Evolutionary conservation across 2,329 filamentous ascomycete genomes (phyloP), one percentile per base, ranked within the genome.

Genomic region (Rhynchosporium secalis): DNA sequence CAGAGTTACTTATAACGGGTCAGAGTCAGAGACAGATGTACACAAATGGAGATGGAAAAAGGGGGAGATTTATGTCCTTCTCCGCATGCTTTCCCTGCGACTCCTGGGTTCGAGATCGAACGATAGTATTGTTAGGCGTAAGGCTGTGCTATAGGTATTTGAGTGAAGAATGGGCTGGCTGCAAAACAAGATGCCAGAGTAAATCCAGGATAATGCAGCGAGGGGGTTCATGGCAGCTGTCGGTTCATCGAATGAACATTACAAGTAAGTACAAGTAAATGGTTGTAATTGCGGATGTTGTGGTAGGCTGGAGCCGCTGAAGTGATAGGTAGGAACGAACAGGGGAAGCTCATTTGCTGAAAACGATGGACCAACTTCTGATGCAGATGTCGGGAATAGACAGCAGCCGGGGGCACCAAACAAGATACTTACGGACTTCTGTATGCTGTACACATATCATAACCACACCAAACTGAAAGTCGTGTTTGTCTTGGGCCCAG

Each of bases 1-100:
- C 4, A 38, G 38, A 60, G 41, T 15, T 29, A 20, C 20, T 20
- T 20, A 20, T 20, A 20, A 20, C 20, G 20, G 20, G 20, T 20
- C 20, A 46, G 38, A 60, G 31, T 20, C 38, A 43, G 47, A 52
- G 36, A 52, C 38, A 46, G 58, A 54, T 56, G 38, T 41, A 60
- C 58, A 58, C 13, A 56, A 26, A 58, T 47, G 49, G 51, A 40
- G 26, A 40, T 54, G 20, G 20, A 20, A 40, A 54, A 52, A 28
- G 55, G 52, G 56, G 47, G 20, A 45, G 45, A 55, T 64, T 64
- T 60, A 62, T 62, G 67, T 67, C 45, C 56, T 63, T 65, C 62
- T 62, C 62, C 63, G 63, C 66, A 38, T 60, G 40, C 43, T 40
- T 7, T 46, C 45, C 46, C 47, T 29, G 45, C 15, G 54, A 28